Evolutionary conservation across 371 early-diverging fungal species (phyloP), one percentile per base, ranked within the genome.

Genomic region (Saksenaea vasiformis): DNA sequence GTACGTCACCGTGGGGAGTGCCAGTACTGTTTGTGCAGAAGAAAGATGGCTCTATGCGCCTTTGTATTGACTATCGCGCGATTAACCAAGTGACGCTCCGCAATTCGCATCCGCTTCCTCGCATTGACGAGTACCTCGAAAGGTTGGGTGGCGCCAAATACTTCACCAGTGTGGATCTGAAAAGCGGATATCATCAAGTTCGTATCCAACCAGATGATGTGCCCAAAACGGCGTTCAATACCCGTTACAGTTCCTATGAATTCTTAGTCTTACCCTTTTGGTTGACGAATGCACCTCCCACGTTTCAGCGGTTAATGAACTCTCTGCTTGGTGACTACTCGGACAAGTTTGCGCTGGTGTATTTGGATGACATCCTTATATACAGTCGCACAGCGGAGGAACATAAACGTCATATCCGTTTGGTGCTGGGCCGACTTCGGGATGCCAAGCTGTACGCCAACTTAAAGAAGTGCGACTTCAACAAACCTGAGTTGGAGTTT

Each of bases 11-110:
- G 0, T 72, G 60, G 39, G 87, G 84, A 1, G 74, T 85, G 9
- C 87, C 88, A 13, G 71, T 85, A 1, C 56, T 87, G 3, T 87
- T 88, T 67, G 86, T 83, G 0, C 61, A 66, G 5, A 85, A 88
- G 68, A 85, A 86, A 47, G 79, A 83, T 37, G 86, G 87, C 3
- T 22, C 62, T 2, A 10, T 85, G 26, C 72, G 79, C 0, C 56
- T 84, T 44, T 83, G 76, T 61, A 60, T 74, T 5, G 71, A 78
- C 47, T 74, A 72, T 26, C 41, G 37, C 17, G n/a, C 28, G 44
- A 24, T 47, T 44, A 60, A 60, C 34, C 47, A 37, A 17, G 47
- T 60, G 1, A 60, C 60, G 1, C 2, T 5, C 1, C 44, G 47
- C n/a, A 44, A 44, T 5, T 5, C 43, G 1, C 43, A 43, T 28